These are phyloP conservation scores for Tardiomyces depauwii DNA, from an alignment of 1,139 yeast species.

Conservation along the genomic window DNA sequence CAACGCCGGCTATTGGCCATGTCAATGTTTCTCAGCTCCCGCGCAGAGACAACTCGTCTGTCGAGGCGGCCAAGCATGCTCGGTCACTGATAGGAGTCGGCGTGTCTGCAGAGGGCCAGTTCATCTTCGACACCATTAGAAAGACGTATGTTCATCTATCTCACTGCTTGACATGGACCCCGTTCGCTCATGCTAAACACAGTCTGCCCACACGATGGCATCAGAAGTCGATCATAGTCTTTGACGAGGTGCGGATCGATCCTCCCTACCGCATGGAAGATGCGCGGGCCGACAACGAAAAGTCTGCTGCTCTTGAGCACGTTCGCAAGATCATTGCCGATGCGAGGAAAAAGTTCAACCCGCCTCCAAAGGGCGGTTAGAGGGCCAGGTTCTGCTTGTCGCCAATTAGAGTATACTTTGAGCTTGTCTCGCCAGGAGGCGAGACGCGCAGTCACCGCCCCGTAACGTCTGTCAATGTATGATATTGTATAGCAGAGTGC, in stretches of 20 bases:
- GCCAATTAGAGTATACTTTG: too few relatives aligned
- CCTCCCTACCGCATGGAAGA: conserved; percentile 39
- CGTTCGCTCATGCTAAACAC: background rate
- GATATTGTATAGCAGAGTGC: too few relatives aligned
- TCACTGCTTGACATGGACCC: conserved; percentile 1
- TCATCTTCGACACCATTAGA: conserved; percentile 37
- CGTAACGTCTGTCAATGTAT: too few relatives aligned
- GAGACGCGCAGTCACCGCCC: too few relatives aligned
- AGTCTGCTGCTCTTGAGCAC: conserved; percentile 33
- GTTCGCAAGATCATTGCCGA: conserved; percentile 46
- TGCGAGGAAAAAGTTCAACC: conserved; percentile 43
- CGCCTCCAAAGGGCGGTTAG: conserved; percentile 46
- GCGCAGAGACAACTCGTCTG: background rate
- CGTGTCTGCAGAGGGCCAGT: conserved; percentile 37
- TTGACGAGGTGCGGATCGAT: conserved; percentile 39
- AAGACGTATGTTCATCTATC: conserved; percentile 22
- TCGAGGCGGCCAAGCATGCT: conserved; percentile 7
- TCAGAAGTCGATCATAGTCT: conserved; percentile 37
- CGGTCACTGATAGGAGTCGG: conserved; percentile 27
- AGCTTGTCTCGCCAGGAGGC: too few relatives aligned
- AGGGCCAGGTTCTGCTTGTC: background rate
- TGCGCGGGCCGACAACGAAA: conserved; percentile 25
- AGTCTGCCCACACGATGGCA: conserved; percentile 38
- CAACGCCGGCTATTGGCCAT: conserved; percentile 19
- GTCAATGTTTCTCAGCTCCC: conserved; percentile 12